Percentiles rank a stretch among this genome's conserved stretches.
phyloP scores from a whole-genome alignment of 306 rosid genomes.

The Herpetospermum pedunculosum region DNA sequence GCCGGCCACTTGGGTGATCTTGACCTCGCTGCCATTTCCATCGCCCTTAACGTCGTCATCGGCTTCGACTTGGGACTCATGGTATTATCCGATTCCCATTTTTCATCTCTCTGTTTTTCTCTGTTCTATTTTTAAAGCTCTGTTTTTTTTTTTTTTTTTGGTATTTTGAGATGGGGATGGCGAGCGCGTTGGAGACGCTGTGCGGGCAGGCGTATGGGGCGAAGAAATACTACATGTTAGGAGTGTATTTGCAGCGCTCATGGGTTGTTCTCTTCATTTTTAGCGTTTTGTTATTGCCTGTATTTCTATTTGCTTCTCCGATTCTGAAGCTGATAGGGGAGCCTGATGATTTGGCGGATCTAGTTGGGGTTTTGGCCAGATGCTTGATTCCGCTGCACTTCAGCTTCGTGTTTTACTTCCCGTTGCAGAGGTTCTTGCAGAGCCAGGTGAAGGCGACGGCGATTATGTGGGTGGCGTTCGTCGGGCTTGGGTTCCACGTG shows the following conservation, averaged over 20 bases:
- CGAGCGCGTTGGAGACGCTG: conserved; percentile 7
- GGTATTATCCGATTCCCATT: conserved; percentile 7
- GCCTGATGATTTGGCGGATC: conserved; percentile 1
- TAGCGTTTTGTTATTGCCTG: background rate
- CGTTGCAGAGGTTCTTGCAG: background rate
- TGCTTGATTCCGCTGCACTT: background rate
- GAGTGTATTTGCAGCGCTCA: conserved; percentile 4
- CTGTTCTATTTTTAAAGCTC: background rate
- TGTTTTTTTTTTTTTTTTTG: background rate
- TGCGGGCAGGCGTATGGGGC: background rate
- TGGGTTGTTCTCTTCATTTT: background rate
- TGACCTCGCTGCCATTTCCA: conserved; percentile 21
- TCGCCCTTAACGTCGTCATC: conserved; percentile 14
- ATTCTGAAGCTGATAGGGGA: background rate
- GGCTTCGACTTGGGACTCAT: conserved; percentile 18
- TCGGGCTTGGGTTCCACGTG: background rate
- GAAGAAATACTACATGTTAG: background rate
- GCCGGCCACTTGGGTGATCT: conserved; percentile 24
- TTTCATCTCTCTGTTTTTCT: background rate
- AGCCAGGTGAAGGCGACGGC: background rate
- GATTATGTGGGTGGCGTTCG: background rate
- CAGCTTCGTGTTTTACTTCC: background rate
- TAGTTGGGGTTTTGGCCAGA: background rate
- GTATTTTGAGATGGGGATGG: conserved; percentile 7
- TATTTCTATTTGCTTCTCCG: conserved; percentile 5